Evolutionary conservation across 192 early-diverging fungal genomes (phyloP).

Genomic region (Umbelopsis vinacea): DNA sequence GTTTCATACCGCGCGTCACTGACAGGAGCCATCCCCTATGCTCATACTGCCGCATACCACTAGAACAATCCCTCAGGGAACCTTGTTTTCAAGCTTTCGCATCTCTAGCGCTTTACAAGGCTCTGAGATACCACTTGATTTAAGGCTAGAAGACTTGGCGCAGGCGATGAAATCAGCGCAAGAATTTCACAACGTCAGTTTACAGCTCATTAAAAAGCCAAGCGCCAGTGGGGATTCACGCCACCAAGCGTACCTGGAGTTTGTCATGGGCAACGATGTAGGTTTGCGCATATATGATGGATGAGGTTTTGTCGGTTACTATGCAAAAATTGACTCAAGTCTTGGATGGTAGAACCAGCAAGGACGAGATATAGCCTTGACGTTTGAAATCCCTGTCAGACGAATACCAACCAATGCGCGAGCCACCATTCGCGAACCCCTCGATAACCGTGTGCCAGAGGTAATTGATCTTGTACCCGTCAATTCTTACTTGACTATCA

Average conservation of each 20-base stretch:
- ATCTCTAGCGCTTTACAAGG: slow-evolving; percentile 60
- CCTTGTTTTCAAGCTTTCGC: slow-evolving; percentile 72
- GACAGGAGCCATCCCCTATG: neutral
- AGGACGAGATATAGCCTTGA: slow-evolving; percentile 17
- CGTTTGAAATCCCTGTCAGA: slow-evolving; percentile 45
- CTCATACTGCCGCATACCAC: neutral
- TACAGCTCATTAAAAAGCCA: slow-evolving; percentile 71
- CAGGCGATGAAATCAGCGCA: slow-evolving; percentile 66
- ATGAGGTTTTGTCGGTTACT: slow-evolving; percentile 11
- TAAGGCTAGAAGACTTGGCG: slow-evolving; percentile 67
- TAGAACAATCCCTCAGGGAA: slow-evolving; percentile 35
- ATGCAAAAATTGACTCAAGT: too few species aligned
- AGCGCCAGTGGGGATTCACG: slow-evolving; percentile 3
- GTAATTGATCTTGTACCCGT: neutral
- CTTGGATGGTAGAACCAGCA: slow-evolving; percentile 33
- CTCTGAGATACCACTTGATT: slow-evolving; percentile 76
- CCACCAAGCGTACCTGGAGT: slow-evolving; percentile 51
- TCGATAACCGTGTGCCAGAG: slow-evolving; percentile 39
- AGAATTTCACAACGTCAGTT: slow-evolving; percentile 51
- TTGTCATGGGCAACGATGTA: slow-evolving; percentile 50
- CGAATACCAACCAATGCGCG: slow-evolving; percentile 49
- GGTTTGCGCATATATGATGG: slow-evolving; percentile 25
- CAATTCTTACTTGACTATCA: slow-evolving; percentile 40
- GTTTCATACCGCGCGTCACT: slow-evolving; percentile 16
- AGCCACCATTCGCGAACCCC: slow-evolving; percentile 27